Evolutionary conservation across 2,329 filamentous ascomycete species (phyloP), one percentile per base, ranked within the genome.

Genomic region (Botrytis squamosa): DNA sequence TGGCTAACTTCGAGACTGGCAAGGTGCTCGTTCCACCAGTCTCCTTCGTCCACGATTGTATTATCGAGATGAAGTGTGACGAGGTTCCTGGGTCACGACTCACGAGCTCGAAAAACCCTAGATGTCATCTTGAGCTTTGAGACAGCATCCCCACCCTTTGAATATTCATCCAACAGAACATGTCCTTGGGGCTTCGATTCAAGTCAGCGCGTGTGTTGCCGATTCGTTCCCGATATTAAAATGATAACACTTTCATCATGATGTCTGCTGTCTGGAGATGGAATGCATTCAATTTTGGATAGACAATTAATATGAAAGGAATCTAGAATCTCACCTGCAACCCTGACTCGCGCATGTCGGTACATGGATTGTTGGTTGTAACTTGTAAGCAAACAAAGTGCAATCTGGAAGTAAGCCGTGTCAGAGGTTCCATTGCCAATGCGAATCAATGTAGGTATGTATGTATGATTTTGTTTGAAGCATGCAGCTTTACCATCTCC

Each of bases 11-110:
- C n/a, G 52, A 57, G 57, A 60, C 33, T 38, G 57, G 25, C 57
- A 42, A 63, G 60, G 36, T 63, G 38, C 12, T 64, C 73, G 38
- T 14, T 64, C 73, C 75, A 71, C 77, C 77, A 78, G 75, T 78
- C 75, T 68, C 75, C 71, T 75, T 77, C 75, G 75, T 75, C 77
- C 77, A 78, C 77, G 78, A 77, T 72, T 74, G 46, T 74, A 77
- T 72, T 74, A 52, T 74, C 60, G 42, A 72, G 70, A 64, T 33
- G 52, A 57, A 57, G 57, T 67, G 62, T 64, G 69, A 75, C 52
- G 46, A 74, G 38, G 66, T 64, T 57, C 74, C 8, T 68, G 16
- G 40, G 71, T 52, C 60, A 62, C 66, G 57, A 70, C 70, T 77
- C 76, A 76, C 77, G 71, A 76, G 77, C 70, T 75, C 73, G 66